Base-by-base conservation (phyloP, 495 filamentous ascomycete genomes). In the Neurospora tetrasperma region DNA sequence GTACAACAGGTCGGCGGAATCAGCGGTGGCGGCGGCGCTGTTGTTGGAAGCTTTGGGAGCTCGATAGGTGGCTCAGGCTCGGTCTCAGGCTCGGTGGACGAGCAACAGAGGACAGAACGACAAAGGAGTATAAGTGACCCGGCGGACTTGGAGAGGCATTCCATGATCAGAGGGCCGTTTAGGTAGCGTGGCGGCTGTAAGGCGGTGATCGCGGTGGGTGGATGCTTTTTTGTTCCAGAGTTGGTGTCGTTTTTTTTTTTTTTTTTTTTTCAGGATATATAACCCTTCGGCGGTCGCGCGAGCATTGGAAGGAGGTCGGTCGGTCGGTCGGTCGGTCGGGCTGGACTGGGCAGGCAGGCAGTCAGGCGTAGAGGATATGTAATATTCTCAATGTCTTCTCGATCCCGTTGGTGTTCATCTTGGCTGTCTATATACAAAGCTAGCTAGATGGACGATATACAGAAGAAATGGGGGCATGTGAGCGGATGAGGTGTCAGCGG, bases 61-160 rank as follows among this genome's bases (percentile, higher is more conserved):
- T 35, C 54, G 27, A 14, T 18, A 7, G 54, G 23, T 66, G 23
- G 54, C 11, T 27, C 54, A 31, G 54, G 54, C 31, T 66, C 54
- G 0, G 27, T 2, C 14, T 35, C 27, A 35, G 14, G 54, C 54
- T 66, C 54, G 14, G 27, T 38, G 8, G 81, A 81, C 0, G 83
- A 86, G 66, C 84, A 86, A 72, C 80, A 84, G 59, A 79, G 83
- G 41, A 86, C 85, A 2, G 86, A 86, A 71, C 76, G 86, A 69
- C 85, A 86, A 73, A 76, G 85, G 72, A 88, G 86, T 62, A 80
- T 88, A 44, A 87, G 83, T 68, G 84, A 84, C 39, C 82, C 84
- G 27, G 76, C 78, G 11, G 83, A 83, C 1, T 42, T 82, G 20
- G 79, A 79, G 71, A 79, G 73, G 11, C 75, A 77, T 72, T 71